Conservation (phyloP, 768 basidiomycete genomes). For the Tylopilus vinaceipallidus region DNA sequence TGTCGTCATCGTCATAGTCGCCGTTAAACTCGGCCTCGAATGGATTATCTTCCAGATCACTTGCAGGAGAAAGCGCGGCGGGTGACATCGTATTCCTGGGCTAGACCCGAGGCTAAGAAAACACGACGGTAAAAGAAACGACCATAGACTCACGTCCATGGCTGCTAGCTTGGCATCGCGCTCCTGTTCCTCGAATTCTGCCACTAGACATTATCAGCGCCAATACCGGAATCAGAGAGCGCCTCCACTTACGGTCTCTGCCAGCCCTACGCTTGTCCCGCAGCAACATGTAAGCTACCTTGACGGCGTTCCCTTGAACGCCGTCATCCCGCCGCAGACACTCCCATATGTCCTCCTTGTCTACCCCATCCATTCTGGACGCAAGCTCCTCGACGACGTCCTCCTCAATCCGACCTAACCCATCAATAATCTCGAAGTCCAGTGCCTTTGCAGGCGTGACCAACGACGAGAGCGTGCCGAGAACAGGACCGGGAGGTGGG, state of each 20-base stretch:
- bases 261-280: slow-evolving; percentile 84
- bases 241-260: slow-evolving; percentile 67
- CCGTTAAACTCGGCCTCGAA: slow-evolving; percentile 72
- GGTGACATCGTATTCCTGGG: slow-evolving; percentile 72
- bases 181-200: slow-evolving; percentile 81
- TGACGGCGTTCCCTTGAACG: slow-evolving; percentile 85
- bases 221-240: not conserved
- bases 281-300: slow-evolving; percentile 93
- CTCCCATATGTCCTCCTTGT: slow-evolving; percentile 85
- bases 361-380: slow-evolving; percentile 66
- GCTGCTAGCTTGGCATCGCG: slow-evolving; percentile 76
- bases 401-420: slow-evolving; percentile 89
- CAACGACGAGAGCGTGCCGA: slow-evolving; percentile 70
- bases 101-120: slow-evolving; percentile 33
- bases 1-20: slow-evolving; percentile 43
- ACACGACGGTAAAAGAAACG: not conserved
- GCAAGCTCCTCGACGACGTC: slow-evolving; percentile 85
- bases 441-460: slow-evolving; percentile 65
- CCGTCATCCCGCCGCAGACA: slow-evolving; percentile 82
- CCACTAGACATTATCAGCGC: slow-evolving; percentile 45
- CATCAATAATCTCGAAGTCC: slow-evolving; percentile 86
- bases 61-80: slow-evolving; percentile 59
- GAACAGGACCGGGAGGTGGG: slow-evolving; percentile 70
- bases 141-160: slow-evolving; percentile 65
- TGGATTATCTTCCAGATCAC: slow-evolving; percentile 69